phyloP scores from a whole-genome alignment of 768 basidiomycete genomes.

The Kwoniella botswanensis region DNA sequence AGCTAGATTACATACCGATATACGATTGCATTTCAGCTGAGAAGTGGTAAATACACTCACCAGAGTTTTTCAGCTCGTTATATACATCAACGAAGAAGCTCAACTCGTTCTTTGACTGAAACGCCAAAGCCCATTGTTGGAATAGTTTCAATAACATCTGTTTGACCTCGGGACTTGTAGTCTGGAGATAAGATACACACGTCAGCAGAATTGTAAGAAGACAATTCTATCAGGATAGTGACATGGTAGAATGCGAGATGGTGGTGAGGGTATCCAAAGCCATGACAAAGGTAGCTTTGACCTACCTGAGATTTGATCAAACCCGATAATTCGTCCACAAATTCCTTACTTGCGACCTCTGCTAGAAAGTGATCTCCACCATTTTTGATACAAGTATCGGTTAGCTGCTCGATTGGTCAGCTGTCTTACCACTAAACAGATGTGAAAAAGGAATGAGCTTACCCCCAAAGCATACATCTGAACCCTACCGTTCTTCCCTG shows the following conservation, averaged over 20 bases:
- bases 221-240: too few species aligned
- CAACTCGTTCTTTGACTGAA: slow-evolving; percentile 77
- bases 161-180: slow-evolving; percentile 80
- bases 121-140: slow-evolving; percentile 94
- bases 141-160: slow-evolving; percentile 73
- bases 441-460: slow-evolving; percentile 56
- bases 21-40: not conserved
- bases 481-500: slow-evolving; percentile 95
- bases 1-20: not conserved
- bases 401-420: slow-evolving; percentile 64
- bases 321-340: slow-evolving; percentile 89
- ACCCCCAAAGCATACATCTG: slow-evolving; percentile 85
- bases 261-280: too few species aligned
- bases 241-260: too few species aligned
- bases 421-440: slow-evolving; percentile 17
- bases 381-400: slow-evolving; percentile 94
- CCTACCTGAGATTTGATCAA: slow-evolving; percentile 74
- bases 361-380: slow-evolving; percentile 87
- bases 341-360: slow-evolving; percentile 85
- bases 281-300: not conserved
- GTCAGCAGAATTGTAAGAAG: too few species aligned
- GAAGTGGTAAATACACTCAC: slow-evolving; percentile 64
- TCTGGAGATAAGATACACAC: slow-evolving; percentile 32
- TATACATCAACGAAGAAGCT: slow-evolving; percentile 80
- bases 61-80: slow-evolving; percentile 74